Conservation (phyloP, 805 yeast species). For the Ascoidea rubescens region DNA sequence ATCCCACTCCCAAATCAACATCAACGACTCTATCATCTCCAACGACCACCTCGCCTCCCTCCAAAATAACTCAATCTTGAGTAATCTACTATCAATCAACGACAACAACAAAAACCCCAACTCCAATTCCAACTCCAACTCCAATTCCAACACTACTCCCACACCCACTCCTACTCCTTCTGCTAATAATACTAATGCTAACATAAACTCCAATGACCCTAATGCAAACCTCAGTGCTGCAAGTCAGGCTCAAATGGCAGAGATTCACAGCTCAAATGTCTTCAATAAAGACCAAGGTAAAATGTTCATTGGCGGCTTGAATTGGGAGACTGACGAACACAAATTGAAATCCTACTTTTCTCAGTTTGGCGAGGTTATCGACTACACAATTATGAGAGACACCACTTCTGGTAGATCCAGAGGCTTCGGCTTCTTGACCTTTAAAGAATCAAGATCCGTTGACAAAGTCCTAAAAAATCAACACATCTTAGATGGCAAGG, state of each 20-base stretch:
- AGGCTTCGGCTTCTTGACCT: slow-evolving; percentile 91
- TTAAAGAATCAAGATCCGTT: slow-evolving; percentile 68
- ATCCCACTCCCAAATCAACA: too few species aligned
- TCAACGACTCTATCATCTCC: too few species aligned
- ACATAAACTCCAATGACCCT: not conserved
- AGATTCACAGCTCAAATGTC: slow-evolving; percentile 10
- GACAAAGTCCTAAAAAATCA: slow-evolving; percentile 76
- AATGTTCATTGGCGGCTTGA: slow-evolving; percentile 93
- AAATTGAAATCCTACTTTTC: slow-evolving; percentile 68
- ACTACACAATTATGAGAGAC: slow-evolving; percentile 89
- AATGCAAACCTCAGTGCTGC: not conserved
- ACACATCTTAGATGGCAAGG: slow-evolving; percentile 87
- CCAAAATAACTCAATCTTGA: too few species aligned
- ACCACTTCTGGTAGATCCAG: slow-evolving; percentile 74
- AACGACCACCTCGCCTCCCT: too few species aligned
- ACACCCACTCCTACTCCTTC: not conserved
- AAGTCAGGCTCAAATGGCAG: slow-evolving; percentile 5
- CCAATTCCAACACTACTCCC: too few species aligned
- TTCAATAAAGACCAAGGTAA: slow-evolving; percentile 64
- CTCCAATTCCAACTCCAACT: too few species aligned
- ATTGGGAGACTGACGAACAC: slow-evolving; percentile 96
- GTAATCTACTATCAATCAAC: too few species aligned
- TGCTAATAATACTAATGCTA: not conserved
- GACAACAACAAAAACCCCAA: too few species aligned
- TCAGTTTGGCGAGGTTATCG: slow-evolving; percentile 79